Evolutionary conservation across 495 filamentous ascomycete genomes (phyloP), one percentile per base, ranked within the genome.

Genomic region (Talaromyces ruber): DNA sequence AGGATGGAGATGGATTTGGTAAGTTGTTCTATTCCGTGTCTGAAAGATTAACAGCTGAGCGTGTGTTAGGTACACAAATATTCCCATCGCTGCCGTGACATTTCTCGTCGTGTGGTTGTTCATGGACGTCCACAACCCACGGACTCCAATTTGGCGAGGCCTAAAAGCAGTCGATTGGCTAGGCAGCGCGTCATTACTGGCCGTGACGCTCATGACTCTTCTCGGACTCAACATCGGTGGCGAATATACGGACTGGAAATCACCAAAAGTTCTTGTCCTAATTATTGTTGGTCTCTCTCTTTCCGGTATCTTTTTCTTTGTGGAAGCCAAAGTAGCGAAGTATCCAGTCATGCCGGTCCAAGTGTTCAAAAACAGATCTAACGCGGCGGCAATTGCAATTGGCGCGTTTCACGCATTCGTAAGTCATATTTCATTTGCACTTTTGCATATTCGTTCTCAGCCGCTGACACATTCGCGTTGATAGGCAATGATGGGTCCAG

Each of bases 201-300:
- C 83, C 14, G 84, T 86, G 8, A 89, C 88, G 0, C 68, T 93
- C 51, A 90, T 93, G 84, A 71, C 95, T 43, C 78, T 94, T 2
- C 79, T 93, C 6, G 90, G 87, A 3, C 77, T 94, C 16, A 84
- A 91, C 65, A 86, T 88, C 64, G 90, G 90, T 22, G 91, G 92
- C 14, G 82, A 86, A 7, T 78, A 79, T 0, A 81, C 82, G 58
- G 85, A 89, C 3, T 96, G 91, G 91, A 71, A 71, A 58, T 93
- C 89, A 1, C 75, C 87, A 0, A 85, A 81, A 3, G 88, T 94
- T 21, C 80, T 95, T 51, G 90, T 88, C 68, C 74, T 93, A 37
- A 80, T 95, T 47, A 75, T 93, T 14, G 90, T 92, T 67, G 91
- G 91, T 3, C 32, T 82, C 30, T 47, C 86, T 7, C 82, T 82